These are phyloP conservation scores for Capsicum baccatum DNA, from an alignment of 257 asterid species.

Conservation along the genomic window DNA sequence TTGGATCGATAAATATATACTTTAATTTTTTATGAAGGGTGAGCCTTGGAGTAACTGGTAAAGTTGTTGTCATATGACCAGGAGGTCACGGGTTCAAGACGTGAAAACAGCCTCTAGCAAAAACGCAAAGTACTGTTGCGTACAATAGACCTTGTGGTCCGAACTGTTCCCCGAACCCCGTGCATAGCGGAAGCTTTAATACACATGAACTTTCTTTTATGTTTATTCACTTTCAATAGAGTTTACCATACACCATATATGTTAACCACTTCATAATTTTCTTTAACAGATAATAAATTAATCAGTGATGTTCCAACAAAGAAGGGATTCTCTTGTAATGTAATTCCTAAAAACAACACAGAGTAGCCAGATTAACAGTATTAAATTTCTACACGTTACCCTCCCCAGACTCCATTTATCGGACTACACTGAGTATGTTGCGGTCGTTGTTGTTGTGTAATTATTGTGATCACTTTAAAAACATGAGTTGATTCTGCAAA, in stretches of 20 bases:
- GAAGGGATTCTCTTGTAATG: neutral
- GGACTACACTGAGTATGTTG: no score
- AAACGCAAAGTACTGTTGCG: no score
- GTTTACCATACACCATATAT: constrained; percentile 10
- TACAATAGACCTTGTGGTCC: no score
- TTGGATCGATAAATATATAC: no score
- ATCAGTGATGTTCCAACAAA: neutral
- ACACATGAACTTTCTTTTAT: neutral
- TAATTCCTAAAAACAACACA: neutral
- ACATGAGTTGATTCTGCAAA: neutral
- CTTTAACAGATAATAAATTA: neutral
- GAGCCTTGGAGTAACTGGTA: no score
- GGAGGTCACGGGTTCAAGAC: no score
- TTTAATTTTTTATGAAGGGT: no score
- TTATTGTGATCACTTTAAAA: constrained; percentile 15
- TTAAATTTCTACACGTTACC: neutral
- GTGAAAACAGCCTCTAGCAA: no score
- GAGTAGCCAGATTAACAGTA: neutral
- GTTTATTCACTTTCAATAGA: neutral
- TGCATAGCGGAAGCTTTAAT: no score
- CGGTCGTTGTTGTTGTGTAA: neutral
- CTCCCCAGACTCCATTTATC: no score
- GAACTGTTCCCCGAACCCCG: no score
- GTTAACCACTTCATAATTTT: constrained; percentile 11
- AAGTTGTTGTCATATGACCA: no score